Evolutionary conservation across 1,284 basidiomycete genomes (phyloP), one percentile per base, ranked within the genome.

Genomic region (Cystobasidium pallidum): DNA sequence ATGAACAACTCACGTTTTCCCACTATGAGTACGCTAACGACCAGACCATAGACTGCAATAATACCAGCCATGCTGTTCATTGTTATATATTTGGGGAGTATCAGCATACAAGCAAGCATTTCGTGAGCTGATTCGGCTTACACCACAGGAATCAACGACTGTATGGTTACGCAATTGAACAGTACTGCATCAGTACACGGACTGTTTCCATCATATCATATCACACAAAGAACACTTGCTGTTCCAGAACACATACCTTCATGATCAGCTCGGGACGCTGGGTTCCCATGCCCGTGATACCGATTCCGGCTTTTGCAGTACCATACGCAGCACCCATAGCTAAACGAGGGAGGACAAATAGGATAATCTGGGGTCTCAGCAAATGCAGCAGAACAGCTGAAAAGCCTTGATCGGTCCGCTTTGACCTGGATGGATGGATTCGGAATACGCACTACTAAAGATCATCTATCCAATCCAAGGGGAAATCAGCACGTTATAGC

Each of bases 41-140:
- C 93, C 75, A 96, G 88, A 79, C 93, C 94, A 82, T 97, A 97
- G 76, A 88, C 88, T 80, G 90, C 93, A 83, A 96, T 83, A 84
- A 99, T 98, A 93, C 94, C 94, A 85, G 94, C 93, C 94, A 99
- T 98, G 83, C 72, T 73, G 41, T n/a, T n/a, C n/a, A n/a, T n/a
- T n/a, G n/a, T n/a, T n/a, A n/a, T n/a, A n/a, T n/a, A n/a, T n/a
- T n/a, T n/a, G n/a, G n/a, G n/a, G n/a, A n/a, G n/a, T n/a, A n/a
- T n/a, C n/a, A n/a, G n/a, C n/a, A n/a, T n/a, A n/a, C n/a, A n/a
- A n/a, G n/a, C n/a, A n/a, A n/a, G n/a, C n/a, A n/a, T n/a, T n/a
- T n/a, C n/a, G n/a, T n/a, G n/a, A n/a, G n/a, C n/a, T n/a, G n/a
- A n/a, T 6, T 4, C 41, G 32, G 43, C 70, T 52, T 34, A 72